Percentiles rank a stretch among this genome's conserved stretches.
phyloP scores from a whole-genome alignment of 768 basidiomycete species.

The Lactarius evosmus region DNA sequence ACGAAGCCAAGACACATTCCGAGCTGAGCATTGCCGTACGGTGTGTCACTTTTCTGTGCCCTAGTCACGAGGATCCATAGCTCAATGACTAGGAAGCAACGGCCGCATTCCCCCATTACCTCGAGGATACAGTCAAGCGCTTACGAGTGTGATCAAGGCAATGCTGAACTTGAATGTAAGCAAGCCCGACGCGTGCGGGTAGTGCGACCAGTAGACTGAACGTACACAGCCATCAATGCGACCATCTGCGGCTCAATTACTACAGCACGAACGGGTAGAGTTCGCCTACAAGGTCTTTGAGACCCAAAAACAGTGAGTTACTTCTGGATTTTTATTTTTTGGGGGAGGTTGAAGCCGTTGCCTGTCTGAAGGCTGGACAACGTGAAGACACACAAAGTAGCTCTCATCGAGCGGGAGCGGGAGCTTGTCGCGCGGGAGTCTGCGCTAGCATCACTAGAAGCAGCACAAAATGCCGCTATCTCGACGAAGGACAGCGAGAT shows the following conservation, averaged over 20 bases:
- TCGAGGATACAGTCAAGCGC: conserved; percentile 70
- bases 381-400: conserved; percentile 61
- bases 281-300: conserved; percentile 70
- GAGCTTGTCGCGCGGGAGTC: conserved; percentile 60
- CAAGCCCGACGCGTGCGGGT: conserved; percentile 5
- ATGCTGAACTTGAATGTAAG: conserved; percentile 84
- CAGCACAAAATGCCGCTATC: conserved; percentile 45
- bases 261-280: conserved; percentile 75
- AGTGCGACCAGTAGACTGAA: conserved; percentile 1
- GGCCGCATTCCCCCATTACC: conserved; percentile 92
- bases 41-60: conserved; percentile 38
- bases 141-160: conserved; percentile 73
- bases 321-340: not conserved
- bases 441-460: conserved; percentile 53
- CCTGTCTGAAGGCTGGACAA: conserved; percentile 48
- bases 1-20: conserved; percentile 86
- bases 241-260: conserved; percentile 74
- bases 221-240: conserved; percentile 73
- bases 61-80: not conserved
- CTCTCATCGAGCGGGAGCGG: conserved; percentile 56
- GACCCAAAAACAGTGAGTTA: conserved; percentile 71
- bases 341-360: not conserved
- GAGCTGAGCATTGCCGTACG: conserved; percentile 82
- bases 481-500: conserved; percentile 62
- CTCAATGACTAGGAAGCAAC: conserved; percentile 44